Evolutionary conservation across 2,329 filamentous ascomycete genomes (phyloP).

Genomic region (Cladophialophora immunda): DNA sequence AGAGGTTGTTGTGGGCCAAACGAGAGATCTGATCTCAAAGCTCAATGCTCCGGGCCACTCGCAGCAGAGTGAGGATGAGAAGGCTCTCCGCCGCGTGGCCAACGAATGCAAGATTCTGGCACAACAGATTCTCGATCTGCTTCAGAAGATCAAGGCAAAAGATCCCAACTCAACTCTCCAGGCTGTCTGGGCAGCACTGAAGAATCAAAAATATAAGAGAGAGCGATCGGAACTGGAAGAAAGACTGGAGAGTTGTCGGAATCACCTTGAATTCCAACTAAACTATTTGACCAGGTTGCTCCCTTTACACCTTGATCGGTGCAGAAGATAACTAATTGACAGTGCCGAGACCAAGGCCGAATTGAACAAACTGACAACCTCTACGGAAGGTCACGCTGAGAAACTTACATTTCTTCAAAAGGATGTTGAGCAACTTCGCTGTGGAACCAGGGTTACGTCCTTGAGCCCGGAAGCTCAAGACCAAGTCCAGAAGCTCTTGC

Average conservation of each 20-base stretch:
- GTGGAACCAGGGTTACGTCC: not conserved
- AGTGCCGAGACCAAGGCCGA: not conserved
- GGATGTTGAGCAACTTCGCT: not conserved
- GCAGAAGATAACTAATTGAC: not conserved
- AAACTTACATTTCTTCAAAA: not conserved
- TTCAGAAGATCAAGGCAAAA: not conserved
- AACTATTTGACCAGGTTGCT: constrained; percentile 1
- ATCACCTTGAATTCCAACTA: not conserved
- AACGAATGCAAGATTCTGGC: constrained; percentile 4
- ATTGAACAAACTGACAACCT: not conserved
- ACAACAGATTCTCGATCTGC: not conserved
- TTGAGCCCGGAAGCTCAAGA: constrained; percentile 1
- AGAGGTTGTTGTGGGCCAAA: not conserved
- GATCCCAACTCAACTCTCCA: not conserved
- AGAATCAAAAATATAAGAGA: not conserved
- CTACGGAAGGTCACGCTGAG: not conserved
- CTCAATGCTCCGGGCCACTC: not conserved
- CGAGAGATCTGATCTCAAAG: not conserved
- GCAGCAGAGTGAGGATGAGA: not conserved
- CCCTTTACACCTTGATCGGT: not conserved
- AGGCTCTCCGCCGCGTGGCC: not conserved
- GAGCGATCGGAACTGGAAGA: not conserved
- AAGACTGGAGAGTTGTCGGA: not conserved
- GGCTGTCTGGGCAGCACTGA: not conserved
- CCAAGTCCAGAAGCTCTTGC: not conserved